Evolutionary conservation across 2,329 filamentous ascomycete genomes (phyloP).

Genomic region (Pseudogymnoascus sp.): DNA sequence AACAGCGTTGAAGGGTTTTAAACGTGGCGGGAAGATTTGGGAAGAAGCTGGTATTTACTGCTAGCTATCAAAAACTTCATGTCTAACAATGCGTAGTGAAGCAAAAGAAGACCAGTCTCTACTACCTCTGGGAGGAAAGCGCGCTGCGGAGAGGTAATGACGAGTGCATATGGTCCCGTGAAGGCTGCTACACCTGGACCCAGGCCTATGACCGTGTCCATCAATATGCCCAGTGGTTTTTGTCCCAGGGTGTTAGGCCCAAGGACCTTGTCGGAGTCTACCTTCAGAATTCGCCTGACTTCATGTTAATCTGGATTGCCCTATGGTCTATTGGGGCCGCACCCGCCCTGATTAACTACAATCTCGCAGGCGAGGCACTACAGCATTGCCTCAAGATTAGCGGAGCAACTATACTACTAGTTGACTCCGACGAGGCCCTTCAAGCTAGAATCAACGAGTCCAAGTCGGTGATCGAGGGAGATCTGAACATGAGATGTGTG

Average conservation of each 20-base stretch:
- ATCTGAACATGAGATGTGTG: constrained; percentile 46
- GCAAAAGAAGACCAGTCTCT: constrained; percentile 50
- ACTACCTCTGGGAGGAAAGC: constrained; percentile 57
- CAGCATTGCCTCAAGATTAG: constrained; percentile 58
- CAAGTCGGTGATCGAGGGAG: constrained; percentile 40
- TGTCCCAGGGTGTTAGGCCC: constrained; percentile 49
- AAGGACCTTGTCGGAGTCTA: constrained; percentile 59
- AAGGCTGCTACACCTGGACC: constrained; percentile 51
- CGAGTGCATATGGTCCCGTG: constrained; percentile 61
- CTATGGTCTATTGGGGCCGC: constrained; percentile 59
- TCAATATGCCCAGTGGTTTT: constrained; percentile 57
- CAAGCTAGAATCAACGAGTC: constrained; percentile 52
- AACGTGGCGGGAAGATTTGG: constrained; percentile 38
- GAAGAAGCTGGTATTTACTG: constrained; percentile 39
- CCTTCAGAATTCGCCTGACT: constrained; percentile 61
- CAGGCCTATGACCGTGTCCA: constrained; percentile 49
- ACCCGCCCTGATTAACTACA: constrained; percentile 66
- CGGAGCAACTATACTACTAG: constrained; percentile 47
- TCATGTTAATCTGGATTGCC: constrained; percentile 58
- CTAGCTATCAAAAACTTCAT: constrained; percentile 11
- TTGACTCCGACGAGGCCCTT: constrained; percentile 50
- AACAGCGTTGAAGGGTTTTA: constrained; percentile 36
- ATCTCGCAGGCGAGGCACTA: constrained; percentile 56
- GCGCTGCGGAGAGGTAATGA: constrained; percentile 45
- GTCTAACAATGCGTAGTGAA: constrained; percentile 31